Evolutionary conservation across 225 moss, liverwort and hornwort genomes (phyloP).

Genomic region (Thuidium tamariscinum): DNA sequence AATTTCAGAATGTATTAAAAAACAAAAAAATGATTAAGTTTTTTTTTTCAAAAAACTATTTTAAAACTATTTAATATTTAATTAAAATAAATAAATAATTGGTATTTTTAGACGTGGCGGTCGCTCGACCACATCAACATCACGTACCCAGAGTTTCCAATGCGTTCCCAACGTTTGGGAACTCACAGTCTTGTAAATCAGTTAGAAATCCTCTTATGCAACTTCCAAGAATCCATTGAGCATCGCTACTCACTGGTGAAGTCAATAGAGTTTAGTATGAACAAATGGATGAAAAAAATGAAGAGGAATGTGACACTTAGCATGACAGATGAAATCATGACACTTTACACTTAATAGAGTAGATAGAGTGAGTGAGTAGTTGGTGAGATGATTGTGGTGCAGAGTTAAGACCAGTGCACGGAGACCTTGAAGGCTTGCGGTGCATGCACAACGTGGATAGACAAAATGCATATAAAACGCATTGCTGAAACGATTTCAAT

Average conservation of each 20-base stretch:
- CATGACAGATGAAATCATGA: neutral
- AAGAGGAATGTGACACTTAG: neutral
- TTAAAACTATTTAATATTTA: too few species aligned
- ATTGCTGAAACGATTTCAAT: neutral
- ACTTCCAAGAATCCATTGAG: neutral
- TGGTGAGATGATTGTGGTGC: neutral
- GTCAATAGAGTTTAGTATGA: neutral
- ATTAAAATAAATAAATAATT: too few species aligned
- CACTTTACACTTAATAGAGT: neutral
- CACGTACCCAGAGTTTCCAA: too few species aligned
- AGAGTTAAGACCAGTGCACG: neutral
- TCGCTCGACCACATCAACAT: too few species aligned
- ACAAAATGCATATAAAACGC: neutral
- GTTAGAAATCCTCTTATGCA: too few species aligned
- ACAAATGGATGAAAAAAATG: neutral
- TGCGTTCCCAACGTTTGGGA: too few species aligned
- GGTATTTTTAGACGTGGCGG: too few species aligned
- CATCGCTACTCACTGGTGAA: rapidly evolving
- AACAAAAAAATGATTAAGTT: too few species aligned
- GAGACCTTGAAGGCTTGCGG: neutral
- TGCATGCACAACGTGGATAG: neutral
- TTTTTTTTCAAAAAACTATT: too few species aligned
- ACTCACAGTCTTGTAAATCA: too few species aligned
- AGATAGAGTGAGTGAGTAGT: neutral
- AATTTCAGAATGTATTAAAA: too few species aligned